Conservation (phyloP, 306 rosid species). For the Abrus pulchellus region DNA sequence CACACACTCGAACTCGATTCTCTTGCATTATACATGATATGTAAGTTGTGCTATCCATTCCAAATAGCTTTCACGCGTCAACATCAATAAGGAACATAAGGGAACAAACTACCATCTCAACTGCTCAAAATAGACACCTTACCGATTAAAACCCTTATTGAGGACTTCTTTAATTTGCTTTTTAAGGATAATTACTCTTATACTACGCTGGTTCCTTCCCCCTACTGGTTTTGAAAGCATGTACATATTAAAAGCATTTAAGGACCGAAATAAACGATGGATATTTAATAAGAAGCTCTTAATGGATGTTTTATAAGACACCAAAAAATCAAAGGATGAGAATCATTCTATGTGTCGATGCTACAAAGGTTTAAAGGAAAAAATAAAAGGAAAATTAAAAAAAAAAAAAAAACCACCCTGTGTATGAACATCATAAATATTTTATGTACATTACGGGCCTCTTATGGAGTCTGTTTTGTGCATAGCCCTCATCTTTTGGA, state of each 20-base stretch:
- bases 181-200: constrained; percentile 15
- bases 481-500: constrained; percentile 43
- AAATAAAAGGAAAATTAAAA: background rate
- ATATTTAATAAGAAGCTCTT: constrained; percentile 31
- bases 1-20: background rate
- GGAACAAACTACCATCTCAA: constrained; percentile 55
- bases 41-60: constrained; percentile 64
- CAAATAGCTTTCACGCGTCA: constrained; percentile 51
- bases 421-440: constrained; percentile 51
- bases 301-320: constrained; percentile 23
- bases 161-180: constrained; percentile 6
- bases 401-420: background rate
- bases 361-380: constrained; percentile 28
- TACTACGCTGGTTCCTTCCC: background rate
- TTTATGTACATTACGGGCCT: constrained; percentile 48
- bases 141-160: constrained; percentile 45
- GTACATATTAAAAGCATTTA: constrained; percentile 28
- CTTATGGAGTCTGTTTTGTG: constrained; percentile 36
- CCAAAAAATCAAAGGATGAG: constrained; percentile 1
- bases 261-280: background rate
- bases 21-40: constrained; percentile 10
- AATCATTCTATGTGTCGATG: constrained; percentile 27
- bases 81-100: constrained; percentile 39
- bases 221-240: constrained; percentile 32
- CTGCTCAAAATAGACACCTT: constrained; percentile 59